Percentiles rank a stretch among this genome's conserved stretches.
Conservation (phyloP, 495 filamentous ascomycete species). For the Chaetomium tenue region DNA sequence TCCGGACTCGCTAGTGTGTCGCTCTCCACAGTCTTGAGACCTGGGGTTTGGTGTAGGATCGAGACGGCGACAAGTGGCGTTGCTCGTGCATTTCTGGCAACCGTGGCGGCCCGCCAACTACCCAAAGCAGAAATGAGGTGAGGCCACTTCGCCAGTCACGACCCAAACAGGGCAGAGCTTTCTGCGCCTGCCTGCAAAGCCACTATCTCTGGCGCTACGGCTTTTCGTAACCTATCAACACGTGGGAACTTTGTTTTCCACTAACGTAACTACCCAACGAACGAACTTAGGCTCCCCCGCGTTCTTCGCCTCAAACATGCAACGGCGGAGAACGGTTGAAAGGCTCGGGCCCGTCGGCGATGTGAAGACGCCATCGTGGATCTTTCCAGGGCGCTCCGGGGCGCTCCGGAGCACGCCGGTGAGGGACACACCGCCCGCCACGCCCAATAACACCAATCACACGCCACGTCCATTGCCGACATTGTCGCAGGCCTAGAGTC, state of each 20-base stretch:
- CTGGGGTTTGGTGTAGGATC: background rate
- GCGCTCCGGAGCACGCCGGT: too few relatives aligned
- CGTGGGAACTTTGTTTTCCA: background rate
- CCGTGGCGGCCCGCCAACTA: background rate
- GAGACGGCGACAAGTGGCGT: background rate
- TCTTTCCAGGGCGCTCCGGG: background rate
- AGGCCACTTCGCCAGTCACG: background rate
- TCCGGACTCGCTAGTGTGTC: too few relatives aligned
- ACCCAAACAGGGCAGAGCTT: background rate
- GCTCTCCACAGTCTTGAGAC: too few relatives aligned
- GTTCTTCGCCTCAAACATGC: background rate
- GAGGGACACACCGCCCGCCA: too few relatives aligned
- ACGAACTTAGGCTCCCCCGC: background rate
- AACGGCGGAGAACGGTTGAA: conserved; percentile 7
- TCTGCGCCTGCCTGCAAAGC: background rate
- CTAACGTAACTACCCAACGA: too few relatives aligned
- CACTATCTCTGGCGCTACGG: background rate
- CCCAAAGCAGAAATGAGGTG: conserved; percentile 17
- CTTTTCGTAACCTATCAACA: conserved; percentile 12
- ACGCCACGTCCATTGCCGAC: too few relatives aligned
- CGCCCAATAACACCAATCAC: too few relatives aligned
- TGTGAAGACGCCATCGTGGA: background rate
- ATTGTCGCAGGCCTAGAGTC: too few relatives aligned
- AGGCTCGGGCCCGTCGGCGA: conserved; percentile 12
- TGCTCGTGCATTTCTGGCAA: background rate